These are phyloP conservation scores for Verticillium zaregamsianum DNA, from an alignment of 2,329 filamentous ascomycete species.

Conservation along the genomic window DNA sequence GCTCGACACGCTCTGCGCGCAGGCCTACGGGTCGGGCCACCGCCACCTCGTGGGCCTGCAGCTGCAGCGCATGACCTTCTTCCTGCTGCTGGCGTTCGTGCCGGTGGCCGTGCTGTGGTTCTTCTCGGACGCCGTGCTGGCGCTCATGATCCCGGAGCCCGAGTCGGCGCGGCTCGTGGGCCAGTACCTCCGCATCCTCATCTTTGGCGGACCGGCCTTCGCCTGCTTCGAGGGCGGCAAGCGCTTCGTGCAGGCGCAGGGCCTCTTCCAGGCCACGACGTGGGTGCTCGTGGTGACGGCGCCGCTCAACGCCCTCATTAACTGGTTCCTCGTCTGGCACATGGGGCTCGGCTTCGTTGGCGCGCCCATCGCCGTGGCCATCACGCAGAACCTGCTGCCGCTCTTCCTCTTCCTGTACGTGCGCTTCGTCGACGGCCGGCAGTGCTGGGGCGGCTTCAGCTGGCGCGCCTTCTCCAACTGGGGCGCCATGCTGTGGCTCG, in stretches of 20 bases:
- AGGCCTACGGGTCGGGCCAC: slow-evolving; percentile 88
- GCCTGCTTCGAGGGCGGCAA: slow-evolving; percentile 75
- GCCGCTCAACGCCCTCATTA: slow-evolving; percentile 72
- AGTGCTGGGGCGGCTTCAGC: slow-evolving; percentile 84
- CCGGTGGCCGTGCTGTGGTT: slow-evolving; percentile 72
- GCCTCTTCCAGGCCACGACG: slow-evolving; percentile 72
- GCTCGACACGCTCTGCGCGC: slow-evolving; percentile 87
- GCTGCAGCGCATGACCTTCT: slow-evolving; percentile 75
- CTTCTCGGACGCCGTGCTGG: slow-evolving; percentile 62
- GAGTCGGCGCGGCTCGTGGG: slow-evolving; percentile 68
- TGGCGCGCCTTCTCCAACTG: slow-evolving; percentile 68
- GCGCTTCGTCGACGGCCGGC: slow-evolving; percentile 64
- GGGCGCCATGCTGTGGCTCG: slow-evolving; percentile 81
- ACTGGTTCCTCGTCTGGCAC: slow-evolving; percentile 75
- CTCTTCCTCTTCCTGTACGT: slow-evolving; percentile 76
- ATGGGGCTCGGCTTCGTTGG: slow-evolving; percentile 68
- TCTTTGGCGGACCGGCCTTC: slow-evolving; percentile 71
- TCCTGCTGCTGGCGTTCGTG: slow-evolving; percentile 67
- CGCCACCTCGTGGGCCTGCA: slow-evolving; percentile 81
- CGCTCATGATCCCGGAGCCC: slow-evolving; percentile 34
- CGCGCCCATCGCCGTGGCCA: slow-evolving; percentile 74
- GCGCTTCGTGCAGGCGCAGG: slow-evolving; percentile 78
- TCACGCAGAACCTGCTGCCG: slow-evolving; percentile 75
- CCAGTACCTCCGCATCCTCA: slow-evolving; percentile 66
- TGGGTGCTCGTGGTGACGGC: slow-evolving; percentile 74